These are phyloP conservation scores for Madurella mycetomatis DNA, from an alignment of 2,329 filamentous ascomycete genomes.

Conservation along the genomic window DNA sequence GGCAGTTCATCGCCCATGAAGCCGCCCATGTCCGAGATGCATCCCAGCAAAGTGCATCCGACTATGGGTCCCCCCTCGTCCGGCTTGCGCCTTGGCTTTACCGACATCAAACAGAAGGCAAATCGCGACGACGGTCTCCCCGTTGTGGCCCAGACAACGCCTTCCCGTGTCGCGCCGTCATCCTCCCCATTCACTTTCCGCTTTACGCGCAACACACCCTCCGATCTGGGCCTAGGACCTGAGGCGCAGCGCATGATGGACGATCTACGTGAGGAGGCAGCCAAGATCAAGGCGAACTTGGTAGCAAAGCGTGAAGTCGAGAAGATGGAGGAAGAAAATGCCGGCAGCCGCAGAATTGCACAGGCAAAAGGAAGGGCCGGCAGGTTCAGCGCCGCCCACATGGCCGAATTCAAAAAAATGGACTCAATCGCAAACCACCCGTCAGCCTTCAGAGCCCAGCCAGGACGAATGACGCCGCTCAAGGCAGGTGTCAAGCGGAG, in stretches of 20 bases:
- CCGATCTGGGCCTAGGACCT: constrained; percentile 53
- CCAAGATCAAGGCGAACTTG: constrained; percentile 66
- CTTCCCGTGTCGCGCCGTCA: constrained; percentile 53
- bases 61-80: constrained; percentile 75
- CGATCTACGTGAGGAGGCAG: constrained; percentile 67
- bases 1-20: constrained; percentile 61
- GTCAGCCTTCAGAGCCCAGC: constrained; percentile 66
- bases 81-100: constrained; percentile 76
- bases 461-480: constrained; percentile 50
- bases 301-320: constrained; percentile 57
- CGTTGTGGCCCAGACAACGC: constrained; percentile 53
- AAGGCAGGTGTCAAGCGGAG: constrained; percentile 49
- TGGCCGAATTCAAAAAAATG: constrained; percentile 94
- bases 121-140: constrained; percentile 40
- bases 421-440: constrained; percentile 87
- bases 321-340: constrained; percentile 40
- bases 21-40: constrained; percentile 78
- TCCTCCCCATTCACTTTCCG: constrained; percentile 64
- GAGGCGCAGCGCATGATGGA: constrained; percentile 59
- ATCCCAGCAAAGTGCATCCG: constrained; percentile 75
- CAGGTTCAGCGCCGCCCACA: constrained; percentile 80
- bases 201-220: constrained; percentile 44
- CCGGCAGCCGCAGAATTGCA: constrained; percentile 65
- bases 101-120: constrained; percentile 60
- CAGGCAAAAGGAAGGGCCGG: constrained; percentile 71